Percentiles rank a stretch among this genome's conserved stretches.
These are phyloP conservation scores for Trichoderma asperelloides DNA, from an alignment of 495 filamentous ascomycete species.

Conservation along the genomic window DNA sequence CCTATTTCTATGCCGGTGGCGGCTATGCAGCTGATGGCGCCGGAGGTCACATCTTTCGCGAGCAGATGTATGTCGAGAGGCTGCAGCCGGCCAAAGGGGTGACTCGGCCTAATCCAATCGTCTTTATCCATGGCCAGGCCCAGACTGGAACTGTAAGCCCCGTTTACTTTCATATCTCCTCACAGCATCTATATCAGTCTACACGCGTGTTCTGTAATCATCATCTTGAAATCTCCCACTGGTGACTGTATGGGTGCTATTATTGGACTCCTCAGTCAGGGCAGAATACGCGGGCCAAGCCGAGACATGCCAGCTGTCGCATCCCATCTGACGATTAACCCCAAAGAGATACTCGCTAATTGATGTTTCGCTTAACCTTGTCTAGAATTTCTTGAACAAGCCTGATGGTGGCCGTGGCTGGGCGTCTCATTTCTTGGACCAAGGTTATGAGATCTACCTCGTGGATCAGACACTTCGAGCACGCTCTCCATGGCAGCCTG, in stretches of 20 bases:
- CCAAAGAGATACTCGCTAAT: background rate
- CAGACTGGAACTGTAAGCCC: slow-evolving; percentile 42
- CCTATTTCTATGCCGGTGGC: slow-evolving; percentile 42
- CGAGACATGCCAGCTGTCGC: too few species aligned
- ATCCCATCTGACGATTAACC: background rate
- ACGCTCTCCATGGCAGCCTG: slow-evolving; percentile 11
- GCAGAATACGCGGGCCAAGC: too few species aligned
- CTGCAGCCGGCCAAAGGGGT: slow-evolving; percentile 28
- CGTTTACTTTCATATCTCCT: background rate
- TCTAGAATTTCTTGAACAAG: slow-evolving; percentile 40
- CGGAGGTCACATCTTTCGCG: slow-evolving; percentile 12
- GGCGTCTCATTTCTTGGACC: slow-evolving; percentile 40
- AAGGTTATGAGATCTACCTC: slow-evolving; percentile 39
- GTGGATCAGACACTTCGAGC: slow-evolving; percentile 36
- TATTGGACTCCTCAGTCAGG: too few species aligned
- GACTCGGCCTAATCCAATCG: slow-evolving; percentile 25
- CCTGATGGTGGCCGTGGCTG: slow-evolving; percentile 43
- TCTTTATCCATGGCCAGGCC: slow-evolving; percentile 46
- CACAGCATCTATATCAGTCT: background rate
- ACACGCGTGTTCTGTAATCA: too few species aligned
- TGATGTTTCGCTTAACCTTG: background rate
- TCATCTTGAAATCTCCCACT: too few species aligned
- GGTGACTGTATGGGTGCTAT: too few species aligned
- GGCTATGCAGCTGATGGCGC: slow-evolving; percentile 24
- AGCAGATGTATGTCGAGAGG: slow-evolving; percentile 52